These are phyloP conservation scores for Nepenthes mirabilis DNA, from an alignment of 148 eudicot genomes.

Conservation along the genomic window DNA sequence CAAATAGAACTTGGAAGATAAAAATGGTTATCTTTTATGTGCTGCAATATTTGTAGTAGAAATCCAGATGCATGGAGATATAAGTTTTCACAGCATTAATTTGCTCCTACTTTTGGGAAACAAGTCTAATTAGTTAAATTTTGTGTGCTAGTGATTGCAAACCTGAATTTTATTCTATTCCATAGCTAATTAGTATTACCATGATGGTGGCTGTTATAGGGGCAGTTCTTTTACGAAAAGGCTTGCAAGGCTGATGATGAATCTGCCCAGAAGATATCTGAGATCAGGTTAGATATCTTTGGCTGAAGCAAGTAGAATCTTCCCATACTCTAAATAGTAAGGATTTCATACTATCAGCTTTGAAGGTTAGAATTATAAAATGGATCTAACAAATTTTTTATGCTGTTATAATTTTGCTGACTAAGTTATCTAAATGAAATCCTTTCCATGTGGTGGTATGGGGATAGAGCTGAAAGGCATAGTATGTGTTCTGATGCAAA, in stretches of 20 bases:
- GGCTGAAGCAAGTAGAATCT: neutral
- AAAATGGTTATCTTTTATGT: too few species aligned
- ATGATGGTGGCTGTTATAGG: constrained; percentile 13
- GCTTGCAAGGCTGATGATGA: constrained; percentile 50
- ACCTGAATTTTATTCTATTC: too few species aligned
- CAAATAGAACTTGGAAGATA: too few species aligned
- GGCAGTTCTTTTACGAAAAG: constrained; percentile 21
- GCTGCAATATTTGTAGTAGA: too few species aligned
- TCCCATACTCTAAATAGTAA: neutral
- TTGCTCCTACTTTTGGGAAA: too few species aligned
- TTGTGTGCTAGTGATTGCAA: too few species aligned
- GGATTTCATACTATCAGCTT: neutral
- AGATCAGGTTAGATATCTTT: constrained; percentile 17
- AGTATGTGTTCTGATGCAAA: neutral
- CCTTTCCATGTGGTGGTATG: neutral
- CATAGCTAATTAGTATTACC: neutral
- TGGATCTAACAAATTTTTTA: neutral
- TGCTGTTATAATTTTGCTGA: neutral
- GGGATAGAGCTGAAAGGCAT: neutral
- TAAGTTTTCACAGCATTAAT: too few species aligned
- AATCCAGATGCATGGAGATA: too few species aligned
- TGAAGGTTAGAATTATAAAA: neutral
- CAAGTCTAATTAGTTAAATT: too few species aligned
- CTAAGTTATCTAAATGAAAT: neutral
- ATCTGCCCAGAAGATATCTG: constrained; percentile 22